These are phyloP conservation scores for Brettanomyces nanus DNA, from an alignment of 805 yeast genomes.

Conservation along the genomic window DNA sequence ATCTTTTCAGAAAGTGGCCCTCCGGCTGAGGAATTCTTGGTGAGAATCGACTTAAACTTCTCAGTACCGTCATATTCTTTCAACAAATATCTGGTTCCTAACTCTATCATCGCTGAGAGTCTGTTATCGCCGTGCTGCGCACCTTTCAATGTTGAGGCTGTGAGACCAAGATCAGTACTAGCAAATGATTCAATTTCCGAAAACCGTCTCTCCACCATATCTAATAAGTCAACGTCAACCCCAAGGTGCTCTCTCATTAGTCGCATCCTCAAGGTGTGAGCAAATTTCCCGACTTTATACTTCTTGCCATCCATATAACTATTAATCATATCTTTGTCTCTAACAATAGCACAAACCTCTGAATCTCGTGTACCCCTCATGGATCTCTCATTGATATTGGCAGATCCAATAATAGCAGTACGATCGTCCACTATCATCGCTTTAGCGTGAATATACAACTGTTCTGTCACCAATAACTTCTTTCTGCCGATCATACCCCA, in stretches of 20 bases:
- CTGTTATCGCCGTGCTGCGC: constrained; percentile 20
- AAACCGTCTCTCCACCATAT: constrained; percentile 70
- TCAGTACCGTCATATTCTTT: constrained; percentile 27
- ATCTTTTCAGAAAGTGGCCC: constrained; percentile 14
- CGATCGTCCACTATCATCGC: constrained; percentile 88
- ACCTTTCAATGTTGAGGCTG: constrained; percentile 32
- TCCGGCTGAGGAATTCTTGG: constrained; percentile 8
- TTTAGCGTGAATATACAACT: constrained; percentile 89
- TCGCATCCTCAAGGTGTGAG: constrained; percentile 81
- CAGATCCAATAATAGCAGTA: constrained; percentile 91
- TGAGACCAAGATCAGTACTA: constrained; percentile 30
- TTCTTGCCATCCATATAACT: constrained; percentile 75
- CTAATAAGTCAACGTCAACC: constrained; percentile 80
- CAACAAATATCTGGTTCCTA: constrained; percentile 64
- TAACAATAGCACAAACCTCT: constrained; percentile 81
- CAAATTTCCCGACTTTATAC: constrained; percentile 76
- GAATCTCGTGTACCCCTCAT: constrained; percentile 93
- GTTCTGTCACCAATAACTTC: constrained; percentile 74
- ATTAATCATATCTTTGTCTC: constrained; percentile 71
- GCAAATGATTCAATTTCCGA: constrained; percentile 40
- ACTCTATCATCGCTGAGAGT: constrained; percentile 64
- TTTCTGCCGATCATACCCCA: constrained; percentile 90
- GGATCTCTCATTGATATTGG: constrained; percentile 93
- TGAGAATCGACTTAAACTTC: constrained; percentile 16
- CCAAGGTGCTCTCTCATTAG: constrained; percentile 97